Base-by-base conservation (phyloP, 2,329 filamentous ascomycete genomes). In the Malbranchea cinnamomea region DNA sequence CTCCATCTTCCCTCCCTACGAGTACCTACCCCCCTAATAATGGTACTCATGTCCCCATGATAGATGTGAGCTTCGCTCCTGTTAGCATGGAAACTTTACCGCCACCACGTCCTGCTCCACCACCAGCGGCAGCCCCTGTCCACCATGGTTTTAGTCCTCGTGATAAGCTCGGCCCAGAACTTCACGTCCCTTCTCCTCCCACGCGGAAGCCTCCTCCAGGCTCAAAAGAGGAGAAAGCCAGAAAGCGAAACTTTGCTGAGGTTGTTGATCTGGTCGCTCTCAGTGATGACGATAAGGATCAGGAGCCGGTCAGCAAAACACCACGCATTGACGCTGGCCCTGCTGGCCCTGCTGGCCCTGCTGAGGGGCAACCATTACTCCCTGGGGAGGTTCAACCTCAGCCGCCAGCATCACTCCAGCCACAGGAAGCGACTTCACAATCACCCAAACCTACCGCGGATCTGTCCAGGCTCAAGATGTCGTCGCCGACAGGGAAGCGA, bases 151-250 rank as follows among this genome's bases (percentile, higher is more conserved):
- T n/a, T n/a, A n/a, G n/a, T n/a, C n/a, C n/a, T 15, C 24, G 18
- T 12, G 18, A 6, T n/a, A 32, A 32, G 12, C 23, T 32, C 10
- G 23, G 32, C 12, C 24, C 23, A 4, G 27, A 28, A 18, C 18
- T 32, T 11, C 28, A 19, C 14, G 27, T 27, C 5, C 19, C 26
- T 9, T 26, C 29, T 8, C 16, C 30, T 9, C 26, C 33, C 16
- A 23, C 27, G 2, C 33, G 34, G n/a, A 37, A 41, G 22, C 43
- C 44, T 5, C 30, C 37, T 2, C 41, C 46, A n/a, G 46, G 45
- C 6, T 45, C 64, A 37, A 71, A 71, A 40, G 64, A 63, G 42
- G 62, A 67, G 41, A 59, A 59, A 31, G 66, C 68, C n/a, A 53
- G 63, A 15, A 72, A 71, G 42, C 57, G 65, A 13, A 61, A 54